Evolutionary conservation across 768 basidiomycete genomes (phyloP).

Genomic region (Cyclocybe cylindracea): DNA sequence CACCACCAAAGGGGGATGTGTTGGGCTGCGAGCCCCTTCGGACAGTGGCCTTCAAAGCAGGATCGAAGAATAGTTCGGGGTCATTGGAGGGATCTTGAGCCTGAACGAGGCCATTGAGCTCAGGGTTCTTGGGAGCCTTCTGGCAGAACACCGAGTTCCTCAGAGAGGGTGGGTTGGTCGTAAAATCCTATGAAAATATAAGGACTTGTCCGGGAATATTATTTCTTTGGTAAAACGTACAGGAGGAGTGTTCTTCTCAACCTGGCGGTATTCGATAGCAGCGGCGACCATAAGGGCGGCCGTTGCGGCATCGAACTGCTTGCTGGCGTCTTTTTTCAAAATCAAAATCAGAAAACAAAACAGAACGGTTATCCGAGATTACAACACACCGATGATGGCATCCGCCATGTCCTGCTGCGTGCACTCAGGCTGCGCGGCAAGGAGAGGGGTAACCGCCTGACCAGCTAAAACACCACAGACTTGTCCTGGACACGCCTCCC

Average conservation of each 20-base stretch:
- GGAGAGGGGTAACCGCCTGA: conserved; percentile 48
- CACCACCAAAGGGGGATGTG: conserved; percentile 44
- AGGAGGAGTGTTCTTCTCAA: conserved; percentile 62
- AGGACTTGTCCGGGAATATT: no score
- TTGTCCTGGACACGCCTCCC: conserved; percentile 45
- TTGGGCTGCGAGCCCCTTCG: conserved; percentile 47
- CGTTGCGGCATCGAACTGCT: conserved; percentile 51
- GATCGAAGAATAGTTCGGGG: conserved; percentile 53
- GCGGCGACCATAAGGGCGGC: conserved; percentile 52
- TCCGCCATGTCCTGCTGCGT: conserved; percentile 62
- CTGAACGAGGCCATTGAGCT: conserved; percentile 51
- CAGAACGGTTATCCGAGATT: neutral
- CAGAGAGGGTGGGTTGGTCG: conserved; percentile 46
- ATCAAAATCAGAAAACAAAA: neutral
- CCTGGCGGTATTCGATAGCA: conserved; percentile 54
- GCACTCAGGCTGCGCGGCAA: conserved; percentile 53
- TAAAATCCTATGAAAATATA: conserved; percentile 51
- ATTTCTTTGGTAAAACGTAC: conserved; percentile 25
- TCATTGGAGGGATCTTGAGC: conserved; percentile 55
- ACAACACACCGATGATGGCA: conserved; percentile 48
- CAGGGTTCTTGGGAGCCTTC: conserved; percentile 49
- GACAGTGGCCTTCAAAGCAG: conserved; percentile 39
- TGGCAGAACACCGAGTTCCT: conserved; percentile 63
- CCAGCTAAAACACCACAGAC: conserved; percentile 53
- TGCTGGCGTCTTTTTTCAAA: conserved; percentile 42